phyloP scores from a whole-genome alignment of 495 filamentous ascomycete genomes.

The Penicillium goetzii region DNA sequence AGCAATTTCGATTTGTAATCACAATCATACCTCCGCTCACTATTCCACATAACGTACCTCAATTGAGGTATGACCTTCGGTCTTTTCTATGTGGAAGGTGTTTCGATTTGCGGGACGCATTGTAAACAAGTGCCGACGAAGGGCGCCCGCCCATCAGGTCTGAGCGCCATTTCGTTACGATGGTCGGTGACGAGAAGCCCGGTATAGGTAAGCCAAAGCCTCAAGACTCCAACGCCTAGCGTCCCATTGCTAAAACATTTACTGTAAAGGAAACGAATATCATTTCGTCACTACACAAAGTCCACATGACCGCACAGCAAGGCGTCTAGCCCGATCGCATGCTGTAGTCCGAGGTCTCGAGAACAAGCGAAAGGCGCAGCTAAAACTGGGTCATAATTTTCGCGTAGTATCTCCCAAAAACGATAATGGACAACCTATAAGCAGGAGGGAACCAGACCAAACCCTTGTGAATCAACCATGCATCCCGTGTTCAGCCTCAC shows the following conservation, averaged over 20 bases:
- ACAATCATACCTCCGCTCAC: neutral
- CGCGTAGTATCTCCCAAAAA: constrained; percentile 14
- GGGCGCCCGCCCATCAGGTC: neutral
- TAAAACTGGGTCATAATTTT: constrained; percentile 35
- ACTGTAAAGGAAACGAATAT: constrained; percentile 15
- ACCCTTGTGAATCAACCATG: neutral
- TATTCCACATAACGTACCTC: neutral
- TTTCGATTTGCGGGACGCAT: neutral
- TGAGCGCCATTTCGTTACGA: neutral
- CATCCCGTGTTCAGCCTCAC: constrained; percentile 7
- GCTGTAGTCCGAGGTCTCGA: constrained; percentile 35
- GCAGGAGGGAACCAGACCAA: neutral
- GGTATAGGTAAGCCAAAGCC: neutral
- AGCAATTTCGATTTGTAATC: constrained; percentile 2
- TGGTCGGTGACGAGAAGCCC: neutral
- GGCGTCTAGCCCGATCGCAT: constrained; percentile 39
- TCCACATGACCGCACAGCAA: constrained; percentile 25
- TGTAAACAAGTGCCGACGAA: neutral
- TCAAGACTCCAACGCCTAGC: neutral
- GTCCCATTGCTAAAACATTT: neutral
- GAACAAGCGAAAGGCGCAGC: constrained; percentile 39
- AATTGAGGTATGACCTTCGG: neutral
- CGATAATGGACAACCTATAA: neutral
- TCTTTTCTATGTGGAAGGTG: neutral
- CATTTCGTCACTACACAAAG: constrained; percentile 37